Conservation (phyloP, 495 filamentous ascomycete genomes). For the Aspergillus panamensis region DNA sequence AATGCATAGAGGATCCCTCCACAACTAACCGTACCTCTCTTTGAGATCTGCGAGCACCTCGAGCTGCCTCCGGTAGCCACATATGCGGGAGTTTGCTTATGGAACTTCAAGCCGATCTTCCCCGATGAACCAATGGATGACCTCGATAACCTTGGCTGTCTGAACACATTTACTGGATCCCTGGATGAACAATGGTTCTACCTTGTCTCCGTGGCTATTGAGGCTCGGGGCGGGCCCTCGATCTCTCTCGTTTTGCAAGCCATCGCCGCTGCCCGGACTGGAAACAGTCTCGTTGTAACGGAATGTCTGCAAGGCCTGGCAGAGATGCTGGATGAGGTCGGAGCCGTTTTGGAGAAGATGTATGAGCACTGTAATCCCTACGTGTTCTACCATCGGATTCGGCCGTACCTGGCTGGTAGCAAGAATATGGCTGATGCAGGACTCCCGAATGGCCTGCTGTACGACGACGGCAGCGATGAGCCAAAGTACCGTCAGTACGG, state of each 20-base stretch:
- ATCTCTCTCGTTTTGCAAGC: slow-evolving; percentile 85
- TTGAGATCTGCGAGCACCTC: slow-evolving; percentile 72
- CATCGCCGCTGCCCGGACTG: slow-evolving; percentile 71
- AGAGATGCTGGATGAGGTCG: slow-evolving; percentile 82
- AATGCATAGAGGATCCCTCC: slow-evolving; percentile 69
- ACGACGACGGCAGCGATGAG: slow-evolving; percentile 68
- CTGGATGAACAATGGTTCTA: slow-evolving; percentile 99
- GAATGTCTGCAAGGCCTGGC: slow-evolving; percentile 73
- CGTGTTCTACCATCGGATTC: slow-evolving; percentile 89
- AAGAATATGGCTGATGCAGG: slow-evolving; percentile 97
- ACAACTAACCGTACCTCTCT: slow-evolving; percentile 76
- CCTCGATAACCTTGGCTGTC: slow-evolving; percentile 77
- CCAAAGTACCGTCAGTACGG: slow-evolving; percentile 73
- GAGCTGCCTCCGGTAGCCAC: slow-evolving; percentile 93
- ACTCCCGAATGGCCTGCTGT: slow-evolving; percentile 79
- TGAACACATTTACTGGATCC: slow-evolving; percentile 91
- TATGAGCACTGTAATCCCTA: slow-evolving; percentile 90
- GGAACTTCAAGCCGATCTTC: slow-evolving; percentile 95
- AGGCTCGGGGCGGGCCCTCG: slow-evolving; percentile 86
- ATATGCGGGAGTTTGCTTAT: slow-evolving; percentile 85
- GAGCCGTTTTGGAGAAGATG: slow-evolving; percentile 71
- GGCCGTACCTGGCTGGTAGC: slow-evolving; percentile 90
- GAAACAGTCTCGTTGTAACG: slow-evolving; percentile 67
- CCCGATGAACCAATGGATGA: slow-evolving; percentile 72
- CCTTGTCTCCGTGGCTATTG: slow-evolving; percentile 89